Conservation (phyloP, 305 asterid species). For the Withania somnifera region DNA sequence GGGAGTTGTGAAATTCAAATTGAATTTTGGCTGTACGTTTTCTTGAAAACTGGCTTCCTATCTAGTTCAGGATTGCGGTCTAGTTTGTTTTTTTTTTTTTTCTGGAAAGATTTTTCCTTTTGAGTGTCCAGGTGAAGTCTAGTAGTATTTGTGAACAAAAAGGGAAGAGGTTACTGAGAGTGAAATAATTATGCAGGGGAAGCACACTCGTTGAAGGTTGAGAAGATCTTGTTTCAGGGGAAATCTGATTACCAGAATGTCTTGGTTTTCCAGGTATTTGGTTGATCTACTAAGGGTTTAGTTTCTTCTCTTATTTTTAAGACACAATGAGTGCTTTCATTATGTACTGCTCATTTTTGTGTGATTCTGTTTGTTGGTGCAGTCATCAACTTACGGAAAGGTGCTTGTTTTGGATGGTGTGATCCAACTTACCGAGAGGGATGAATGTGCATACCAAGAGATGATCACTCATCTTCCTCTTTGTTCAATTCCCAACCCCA, state of each 20-base stretch:
- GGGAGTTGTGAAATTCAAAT: no score
- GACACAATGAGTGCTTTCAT: background rate
- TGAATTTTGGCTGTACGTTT: no score
- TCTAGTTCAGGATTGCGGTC: background rate
- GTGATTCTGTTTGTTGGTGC: conserved; percentile 19
- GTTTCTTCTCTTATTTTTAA: background rate
- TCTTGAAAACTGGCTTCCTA: background rate
- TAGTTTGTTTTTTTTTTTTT: background rate
- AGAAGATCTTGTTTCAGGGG: conserved; percentile 69
- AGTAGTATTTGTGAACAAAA: background rate
- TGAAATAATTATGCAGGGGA: conserved; percentile 56
- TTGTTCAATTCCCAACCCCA: conserved; percentile 79
- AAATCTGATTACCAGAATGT: conserved; percentile 91
- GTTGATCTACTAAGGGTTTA: background rate
- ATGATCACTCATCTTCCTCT: conserved; percentile 97
- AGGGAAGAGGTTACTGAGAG: background rate
- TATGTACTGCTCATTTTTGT: background rate
- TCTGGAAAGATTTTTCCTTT: background rate
- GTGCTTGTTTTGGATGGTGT: conserved; percentile 98
- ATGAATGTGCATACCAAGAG: conserved; percentile 98
- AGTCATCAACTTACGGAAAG: conserved; percentile 97
- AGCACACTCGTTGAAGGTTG: conserved; percentile 95
- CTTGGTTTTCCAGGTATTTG: conserved; percentile 74
- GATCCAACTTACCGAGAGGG: conserved; percentile 93
- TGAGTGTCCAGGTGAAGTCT: background rate